Base-by-base conservation (phyloP, 2,329 filamentous ascomycete genomes). In the Parafenestella ontariensis region DNA sequence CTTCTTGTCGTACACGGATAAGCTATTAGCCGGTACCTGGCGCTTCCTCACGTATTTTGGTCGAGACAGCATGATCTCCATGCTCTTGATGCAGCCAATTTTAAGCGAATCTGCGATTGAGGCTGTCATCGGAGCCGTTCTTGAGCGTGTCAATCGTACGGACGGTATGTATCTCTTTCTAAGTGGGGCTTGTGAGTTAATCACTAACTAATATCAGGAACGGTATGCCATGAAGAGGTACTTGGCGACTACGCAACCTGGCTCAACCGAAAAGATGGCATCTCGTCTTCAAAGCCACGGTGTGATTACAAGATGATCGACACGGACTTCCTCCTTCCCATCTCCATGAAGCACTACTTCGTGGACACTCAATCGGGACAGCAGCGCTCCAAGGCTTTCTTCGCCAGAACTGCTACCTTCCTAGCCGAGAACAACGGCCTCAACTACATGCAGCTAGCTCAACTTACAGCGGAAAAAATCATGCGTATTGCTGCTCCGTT, bases 41-140 rank as follows among this genome's bases (percentile, higher is more conserved):
- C 76, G 85, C 1, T 89, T 88, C 61, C 70, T 89, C 40, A 89
- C 86, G 0, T 89, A 89, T 64, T 89, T 89, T 71, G 86, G 86
- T 0, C 81, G 86, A 10, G 86, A 89, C 64, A 86, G 82, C 56
- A 86, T 88, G 79, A 86, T 89, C 34, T 78, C 84, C 1, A 76
- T 83, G 13, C 77, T 89, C 0, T 74, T 89, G 0, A 74, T 88
- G 26, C 81, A 86, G 52, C 80, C 84, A 0, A 77, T 88, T 0
- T 74, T 89, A 1, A 87, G 83, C 46, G 76, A 80, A 39, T 85
- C 84, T 0, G 74, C 85, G 0, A 77, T 87, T 13, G 87, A 89
- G 66, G 85, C 86, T 3, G 85, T 87, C 1, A 83, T 89, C 18
- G 78, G 79, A 0, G 82, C 84, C 1, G 85, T 87, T 0, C 68